These are phyloP conservation scores for Orbilia quercus DNA, from an alignment of 2,329 filamentous ascomycete species.

Conservation along the genomic window DNA sequence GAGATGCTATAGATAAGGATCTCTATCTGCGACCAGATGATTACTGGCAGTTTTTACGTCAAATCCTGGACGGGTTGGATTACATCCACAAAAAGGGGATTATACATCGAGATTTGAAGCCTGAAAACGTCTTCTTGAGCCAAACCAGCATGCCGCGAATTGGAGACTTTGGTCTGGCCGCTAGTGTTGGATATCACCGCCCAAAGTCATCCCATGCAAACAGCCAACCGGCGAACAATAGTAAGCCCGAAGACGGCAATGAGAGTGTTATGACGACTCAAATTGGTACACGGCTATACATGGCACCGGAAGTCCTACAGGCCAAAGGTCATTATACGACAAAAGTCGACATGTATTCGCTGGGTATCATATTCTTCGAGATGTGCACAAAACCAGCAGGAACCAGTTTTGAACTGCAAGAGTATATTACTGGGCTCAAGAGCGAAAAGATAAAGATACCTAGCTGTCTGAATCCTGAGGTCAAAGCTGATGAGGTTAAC, in stretches of 20 bases:
- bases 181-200: constrained; percentile 79
- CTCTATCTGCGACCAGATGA: constrained; percentile 79
- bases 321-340: constrained; percentile 83
- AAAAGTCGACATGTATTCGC: constrained; percentile 98
- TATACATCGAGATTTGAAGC: constrained; percentile 95
- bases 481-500: constrained; percentile 38
- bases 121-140: constrained; percentile 97
- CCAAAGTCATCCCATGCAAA: constrained; percentile 66
- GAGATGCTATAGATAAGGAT: constrained; percentile 83
- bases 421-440: constrained; percentile 60
- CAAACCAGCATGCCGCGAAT: constrained; percentile 90
- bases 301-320: constrained; percentile 87
- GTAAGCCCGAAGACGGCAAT: constrained; percentile 44
- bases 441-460: constrained; percentile 47
- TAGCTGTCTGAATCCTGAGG: constrained; percentile 45
- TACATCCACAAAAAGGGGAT: constrained; percentile 92
- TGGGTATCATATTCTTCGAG: constrained; percentile 98
- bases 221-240: constrained; percentile 3
- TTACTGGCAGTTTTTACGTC: constrained; percentile 89
- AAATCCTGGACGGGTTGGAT: constrained; percentile 86
- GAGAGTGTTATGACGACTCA: constrained; percentile 65
- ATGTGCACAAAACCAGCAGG: constrained; percentile 72
- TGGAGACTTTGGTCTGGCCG: constrained; percentile 94
- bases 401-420: constrained; percentile 70
- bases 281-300: constrained; percentile 85